These are phyloP conservation scores for Rutstroemia sp. DNA, from an alignment of 2,329 filamentous ascomycete genomes.

Conservation along the genomic window DNA sequence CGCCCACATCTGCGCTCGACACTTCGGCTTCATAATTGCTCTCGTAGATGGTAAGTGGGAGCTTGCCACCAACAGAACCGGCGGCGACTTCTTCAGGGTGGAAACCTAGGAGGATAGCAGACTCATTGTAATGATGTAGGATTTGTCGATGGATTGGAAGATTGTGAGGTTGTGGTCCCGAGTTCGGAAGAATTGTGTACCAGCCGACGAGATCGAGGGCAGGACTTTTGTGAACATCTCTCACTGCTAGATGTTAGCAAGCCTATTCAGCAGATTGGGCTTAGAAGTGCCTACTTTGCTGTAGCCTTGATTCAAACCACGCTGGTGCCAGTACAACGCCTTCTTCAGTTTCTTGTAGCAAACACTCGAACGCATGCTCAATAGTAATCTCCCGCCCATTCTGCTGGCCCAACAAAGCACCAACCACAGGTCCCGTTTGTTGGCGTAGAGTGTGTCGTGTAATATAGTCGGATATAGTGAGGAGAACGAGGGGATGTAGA, in stretches of 20 bases:
- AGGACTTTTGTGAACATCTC: conserved; percentile 78
- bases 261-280: not conserved
- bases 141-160: conserved; percentile 74
- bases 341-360: conserved; percentile 40
- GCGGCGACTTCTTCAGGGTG: conserved; percentile 57
- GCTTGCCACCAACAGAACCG: conserved; percentile 62
- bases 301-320: conserved; percentile 72
- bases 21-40: conserved; percentile 69
- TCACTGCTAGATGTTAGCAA: conserved; percentile 49
- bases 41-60: conserved; percentile 90
- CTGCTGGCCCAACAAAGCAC: conserved; percentile 85
- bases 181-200: conserved; percentile 71
- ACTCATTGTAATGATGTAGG: conserved; percentile 70
- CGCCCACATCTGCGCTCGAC: conserved; percentile 40
- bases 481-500: conserved; percentile 87
- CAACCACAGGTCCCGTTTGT: conserved; percentile 69
- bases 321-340: conserved; percentile 54
- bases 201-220: conserved; percentile 83
- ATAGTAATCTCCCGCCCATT: conserved; percentile 85
- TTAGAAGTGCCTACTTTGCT: conserved; percentile 62
- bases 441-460: conserved; percentile 78
- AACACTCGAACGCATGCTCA: conserved; percentile 87
- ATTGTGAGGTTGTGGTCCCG: conserved; percentile 60
- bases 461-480: conserved; percentile 95
- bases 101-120: conserved; percentile 77